Conservation (phyloP, 306 rosid genomes). For the Abrus pulchellus region DNA sequence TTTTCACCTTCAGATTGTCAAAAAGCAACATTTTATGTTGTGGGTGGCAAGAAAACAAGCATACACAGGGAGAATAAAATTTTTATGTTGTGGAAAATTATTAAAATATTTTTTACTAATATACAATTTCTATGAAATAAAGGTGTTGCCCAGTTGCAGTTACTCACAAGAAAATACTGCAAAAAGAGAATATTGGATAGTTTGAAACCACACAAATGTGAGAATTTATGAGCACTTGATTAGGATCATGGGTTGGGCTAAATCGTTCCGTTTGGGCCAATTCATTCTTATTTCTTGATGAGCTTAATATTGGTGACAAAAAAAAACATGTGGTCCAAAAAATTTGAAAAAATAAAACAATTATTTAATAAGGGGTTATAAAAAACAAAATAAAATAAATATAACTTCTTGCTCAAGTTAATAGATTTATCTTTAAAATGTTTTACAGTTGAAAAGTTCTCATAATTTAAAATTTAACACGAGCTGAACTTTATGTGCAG, state of each 20-base stretch:
- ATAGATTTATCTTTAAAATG: background rate
- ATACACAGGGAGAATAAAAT: background rate
- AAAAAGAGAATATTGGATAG: background rate
- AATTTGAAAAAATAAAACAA: background rate
- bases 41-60: no score
- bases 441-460: background rate
- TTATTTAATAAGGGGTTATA: no score
- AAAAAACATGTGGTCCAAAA: no score
- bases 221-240: background rate
- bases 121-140: no score
- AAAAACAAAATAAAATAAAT: no score
- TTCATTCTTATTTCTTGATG: background rate
- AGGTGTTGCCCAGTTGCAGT: background rate
- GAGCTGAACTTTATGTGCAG: no score
- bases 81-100: background rate
- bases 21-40: background rate
- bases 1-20: conserved; percentile 16
- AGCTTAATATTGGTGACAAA: background rate
- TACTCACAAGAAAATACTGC: background rate
- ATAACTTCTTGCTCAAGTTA: background rate
- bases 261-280: background rate
- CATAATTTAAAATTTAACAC: background rate
- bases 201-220: background rate
- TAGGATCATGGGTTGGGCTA: background rate
- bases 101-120: background rate